phyloP scores from a whole-genome alignment of 768 basidiomycete species.

The Pleurotus djamor region DNA sequence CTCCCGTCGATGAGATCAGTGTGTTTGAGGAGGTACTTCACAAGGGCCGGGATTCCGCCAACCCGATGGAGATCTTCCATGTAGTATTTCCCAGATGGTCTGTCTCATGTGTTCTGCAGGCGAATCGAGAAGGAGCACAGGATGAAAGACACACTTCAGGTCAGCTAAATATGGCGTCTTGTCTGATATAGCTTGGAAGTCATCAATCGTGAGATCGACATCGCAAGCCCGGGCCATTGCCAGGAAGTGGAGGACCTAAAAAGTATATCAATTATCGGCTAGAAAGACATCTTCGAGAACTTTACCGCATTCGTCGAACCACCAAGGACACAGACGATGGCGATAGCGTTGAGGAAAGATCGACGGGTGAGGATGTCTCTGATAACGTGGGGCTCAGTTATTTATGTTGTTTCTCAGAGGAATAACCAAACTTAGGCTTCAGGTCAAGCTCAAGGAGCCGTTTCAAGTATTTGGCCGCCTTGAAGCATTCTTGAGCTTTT shows the following conservation, averaged over 20 bases:
- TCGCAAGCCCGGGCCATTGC: constrained; percentile 86
- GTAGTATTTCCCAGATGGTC: constrained; percentile 83
- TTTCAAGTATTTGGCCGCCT: constrained; percentile 75
- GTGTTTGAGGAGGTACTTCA: constrained; percentile 81
- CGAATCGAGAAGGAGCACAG: not conserved
- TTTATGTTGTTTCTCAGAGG: not conserved
- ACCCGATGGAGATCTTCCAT: constrained; percentile 90
- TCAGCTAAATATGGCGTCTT: constrained; percentile 85
- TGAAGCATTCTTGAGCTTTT: constrained; percentile 81
- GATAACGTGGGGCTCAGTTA: not conserved
- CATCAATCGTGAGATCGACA: constrained; percentile 70
- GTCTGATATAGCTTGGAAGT: constrained; percentile 81
- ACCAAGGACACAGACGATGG: constrained; percentile 75
- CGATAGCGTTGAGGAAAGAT: constrained; percentile 83
- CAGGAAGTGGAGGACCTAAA: constrained; percentile 75
- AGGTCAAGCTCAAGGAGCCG: constrained; percentile 73
- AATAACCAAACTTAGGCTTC: constrained; percentile 62
- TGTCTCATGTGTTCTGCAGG: constrained; percentile 16
- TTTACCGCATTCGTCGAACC: constrained; percentile 87
- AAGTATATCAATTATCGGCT: not conserved
- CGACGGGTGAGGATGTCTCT: constrained; percentile 67
- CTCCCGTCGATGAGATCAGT: constrained; percentile 79
- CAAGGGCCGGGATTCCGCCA: constrained; percentile 80
- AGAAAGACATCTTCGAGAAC: not conserved
- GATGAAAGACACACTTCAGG: constrained; percentile 50